Conservation (phyloP, 495 filamentous ascomycete species). For the Oidiodendron maius region DNA sequence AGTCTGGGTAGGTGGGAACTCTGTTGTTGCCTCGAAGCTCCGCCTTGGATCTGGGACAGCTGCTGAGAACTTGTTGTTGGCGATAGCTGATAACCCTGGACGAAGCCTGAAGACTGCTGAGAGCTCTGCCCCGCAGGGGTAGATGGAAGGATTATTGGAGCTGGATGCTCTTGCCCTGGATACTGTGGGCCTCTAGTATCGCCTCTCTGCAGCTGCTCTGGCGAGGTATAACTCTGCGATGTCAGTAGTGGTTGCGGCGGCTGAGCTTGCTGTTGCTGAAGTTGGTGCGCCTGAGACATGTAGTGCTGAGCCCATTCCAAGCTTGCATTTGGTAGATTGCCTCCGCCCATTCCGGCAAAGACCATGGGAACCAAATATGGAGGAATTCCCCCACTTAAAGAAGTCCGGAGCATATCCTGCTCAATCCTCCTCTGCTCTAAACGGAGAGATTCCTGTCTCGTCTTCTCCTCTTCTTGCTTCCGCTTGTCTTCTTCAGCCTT, state of each 20-base stretch:
- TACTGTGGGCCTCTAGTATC: conserved; percentile 35
- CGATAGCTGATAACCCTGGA: conserved; percentile 27
- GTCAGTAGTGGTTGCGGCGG: conserved; percentile 48
- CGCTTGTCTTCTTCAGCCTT: conserved; percentile 82
- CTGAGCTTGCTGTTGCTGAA: conserved; percentile 42
- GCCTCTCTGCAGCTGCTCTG: conserved; percentile 38
- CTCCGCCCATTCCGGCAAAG: conserved; percentile 74
- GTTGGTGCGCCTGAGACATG: conserved; percentile 45
- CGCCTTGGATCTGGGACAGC: conserved; percentile 19
- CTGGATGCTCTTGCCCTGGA: conserved; percentile 22
- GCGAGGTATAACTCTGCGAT: conserved; percentile 39
- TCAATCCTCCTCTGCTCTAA: conserved; percentile 82
- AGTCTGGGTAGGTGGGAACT: conserved; percentile 41
- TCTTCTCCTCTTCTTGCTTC: conserved; percentile 84
- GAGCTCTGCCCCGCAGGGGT: conserved; percentile 19
- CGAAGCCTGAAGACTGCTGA: conserved; percentile 23
- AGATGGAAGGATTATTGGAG: conserved; percentile 26
- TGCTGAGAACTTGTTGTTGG: conserved; percentile 27
- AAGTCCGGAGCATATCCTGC: conserved; percentile 76
- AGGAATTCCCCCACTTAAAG: conserved; percentile 73
- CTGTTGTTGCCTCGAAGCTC: conserved; percentile 26
- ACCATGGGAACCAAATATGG: conserved; percentile 84
- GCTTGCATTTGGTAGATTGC: conserved; percentile 51
- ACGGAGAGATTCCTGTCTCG: conserved; percentile 67
- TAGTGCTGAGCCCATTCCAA: conserved; percentile 74